Evolutionary conservation across 495 filamentous ascomycete genomes (phyloP).

Genomic region (Aspergillus nanangensis): DNA sequence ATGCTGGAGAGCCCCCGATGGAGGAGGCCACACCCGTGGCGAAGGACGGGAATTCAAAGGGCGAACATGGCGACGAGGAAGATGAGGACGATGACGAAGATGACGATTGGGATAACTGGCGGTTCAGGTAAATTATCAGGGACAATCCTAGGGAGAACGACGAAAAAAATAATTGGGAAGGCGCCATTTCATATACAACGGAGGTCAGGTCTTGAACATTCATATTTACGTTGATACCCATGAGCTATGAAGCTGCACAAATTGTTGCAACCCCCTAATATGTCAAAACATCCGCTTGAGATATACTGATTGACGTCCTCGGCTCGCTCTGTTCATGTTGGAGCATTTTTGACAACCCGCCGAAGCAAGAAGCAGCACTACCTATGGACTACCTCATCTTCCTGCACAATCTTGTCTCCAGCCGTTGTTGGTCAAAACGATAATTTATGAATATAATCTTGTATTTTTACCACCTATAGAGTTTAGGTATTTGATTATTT

Average conservation of each 20-base stretch:
- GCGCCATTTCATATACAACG: slow-evolving; percentile 22
- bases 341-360: not conserved
- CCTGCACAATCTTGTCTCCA: too few relatives aligned
- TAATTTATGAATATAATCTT: too few relatives aligned
- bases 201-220: slow-evolving; percentile 24
- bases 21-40: slow-evolving; percentile 8
- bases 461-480: not conserved
- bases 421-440: too few relatives aligned
- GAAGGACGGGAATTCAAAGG: slow-evolving; percentile 36
- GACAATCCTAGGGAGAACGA: slow-evolving; percentile 3
- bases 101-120: slow-evolving; percentile 67
- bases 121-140: slow-evolving; percentile 46
- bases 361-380: too few relatives aligned
- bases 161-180: slow-evolving; percentile 5
- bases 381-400: too few relatives aligned
- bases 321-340: not conserved
- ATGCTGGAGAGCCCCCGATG: slow-evolving; percentile 31
- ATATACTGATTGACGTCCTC: not conserved
- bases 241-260: slow-evolving; percentile 20
- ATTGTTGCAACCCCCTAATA: slow-evolving; percentile 11
- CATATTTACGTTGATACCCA: slow-evolving; percentile 41
- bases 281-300: slow-evolving; percentile 3
- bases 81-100: slow-evolving; percentile 55
- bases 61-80: slow-evolving; percentile 51
- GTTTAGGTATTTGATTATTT: too few relatives aligned